A percentile compares a stretch with the other conserved stretches of the same genome.
Evolutionary conservation across 495 filamentous ascomycete genomes (phyloP).

Genomic region (Pseudomonodictys pantanalensis): DNA sequence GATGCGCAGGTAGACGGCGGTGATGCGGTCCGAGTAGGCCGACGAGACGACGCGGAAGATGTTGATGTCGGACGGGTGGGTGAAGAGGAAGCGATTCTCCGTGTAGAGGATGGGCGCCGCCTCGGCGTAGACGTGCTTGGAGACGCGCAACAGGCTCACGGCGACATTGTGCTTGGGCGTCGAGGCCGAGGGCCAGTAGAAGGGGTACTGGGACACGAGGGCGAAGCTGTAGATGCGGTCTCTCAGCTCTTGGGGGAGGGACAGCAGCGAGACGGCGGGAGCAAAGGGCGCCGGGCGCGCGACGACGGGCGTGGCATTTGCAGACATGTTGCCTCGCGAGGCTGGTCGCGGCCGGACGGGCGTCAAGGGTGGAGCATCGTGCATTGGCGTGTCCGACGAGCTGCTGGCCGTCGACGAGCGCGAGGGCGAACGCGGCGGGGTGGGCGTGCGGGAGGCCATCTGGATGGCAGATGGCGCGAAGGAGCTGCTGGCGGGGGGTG

Average conservation of each 20-base stretch:
- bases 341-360: constrained; percentile 16
- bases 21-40: constrained; percentile 25
- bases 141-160: constrained; percentile 40
- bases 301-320: no score
- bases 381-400: constrained; percentile 27
- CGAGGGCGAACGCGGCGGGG: constrained; percentile 18
- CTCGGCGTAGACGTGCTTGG: constrained; percentile 41
- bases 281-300: constrained; percentile 4
- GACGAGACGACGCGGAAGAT: constrained; percentile 40
- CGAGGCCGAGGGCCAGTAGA: constrained; percentile 31
- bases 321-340: constrained; percentile 7
- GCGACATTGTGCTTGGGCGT: constrained; percentile 12
- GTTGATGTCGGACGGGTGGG: constrained; percentile 41
- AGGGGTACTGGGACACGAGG: constrained; percentile 31
- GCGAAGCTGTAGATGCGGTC: constrained; percentile 41
- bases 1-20: constrained; percentile 36
- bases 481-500: background rate
- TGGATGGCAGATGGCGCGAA: background rate
- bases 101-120: constrained; percentile 41
- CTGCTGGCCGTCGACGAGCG: constrained; percentile 20
- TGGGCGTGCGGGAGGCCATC: constrained; percentile 24
- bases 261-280: constrained; percentile 33
- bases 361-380: constrained; percentile 16
- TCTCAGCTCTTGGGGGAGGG: constrained; percentile 41
- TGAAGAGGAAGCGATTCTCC: constrained; percentile 40